Evolutionary conservation across 1,284 basidiomycete species (phyloP).

Genomic region (Singerocomus rubriflavus): DNA sequence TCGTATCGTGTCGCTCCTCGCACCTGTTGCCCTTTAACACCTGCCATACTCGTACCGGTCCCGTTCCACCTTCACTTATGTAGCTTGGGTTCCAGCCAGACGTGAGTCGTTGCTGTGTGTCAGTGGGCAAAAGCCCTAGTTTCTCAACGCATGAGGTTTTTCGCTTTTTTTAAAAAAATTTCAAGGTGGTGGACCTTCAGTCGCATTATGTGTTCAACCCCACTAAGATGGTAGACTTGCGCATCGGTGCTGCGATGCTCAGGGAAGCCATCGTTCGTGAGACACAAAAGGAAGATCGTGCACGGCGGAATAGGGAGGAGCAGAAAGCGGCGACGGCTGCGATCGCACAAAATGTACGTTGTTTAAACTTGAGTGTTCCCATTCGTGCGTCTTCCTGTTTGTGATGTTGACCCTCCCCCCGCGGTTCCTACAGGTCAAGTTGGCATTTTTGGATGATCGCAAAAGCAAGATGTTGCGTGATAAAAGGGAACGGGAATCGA

Average conservation of each 20-base stretch:
- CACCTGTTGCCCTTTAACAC: background rate
- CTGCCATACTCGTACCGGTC: background rate
- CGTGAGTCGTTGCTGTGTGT: constrained; percentile 34
- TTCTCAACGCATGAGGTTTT: background rate
- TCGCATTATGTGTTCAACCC: constrained; percentile 64
- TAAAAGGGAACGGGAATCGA: constrained; percentile 52
- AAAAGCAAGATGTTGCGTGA: constrained; percentile 51
- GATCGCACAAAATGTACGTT: constrained; percentile 50
- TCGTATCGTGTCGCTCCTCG: constrained; percentile 15
- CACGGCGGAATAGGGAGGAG: constrained; percentile 42
- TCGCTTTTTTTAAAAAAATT: too few relatives aligned
- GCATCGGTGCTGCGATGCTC: constrained; percentile 60
- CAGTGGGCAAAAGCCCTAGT: background rate
- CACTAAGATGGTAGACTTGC: constrained; percentile 50
- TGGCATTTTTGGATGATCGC: constrained; percentile 74
- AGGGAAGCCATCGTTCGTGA: constrained; percentile 57
- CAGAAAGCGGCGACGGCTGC: constrained; percentile 56
- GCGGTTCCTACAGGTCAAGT: constrained; percentile 49
- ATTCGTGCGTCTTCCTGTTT: background rate
- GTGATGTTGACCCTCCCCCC: background rate
- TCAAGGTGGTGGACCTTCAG: constrained; percentile 48
- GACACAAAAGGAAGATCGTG: constrained; percentile 51
- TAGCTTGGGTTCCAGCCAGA: constrained; percentile 71
- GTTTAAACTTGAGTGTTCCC: background rate
- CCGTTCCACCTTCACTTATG: background rate